Percentiles rank a stretch among this genome's conserved stretches.
These are phyloP conservation scores for Aspergillus sp. DNA, from an alignment of 2,329 filamentous ascomycete species.

Conservation along the genomic window DNA sequence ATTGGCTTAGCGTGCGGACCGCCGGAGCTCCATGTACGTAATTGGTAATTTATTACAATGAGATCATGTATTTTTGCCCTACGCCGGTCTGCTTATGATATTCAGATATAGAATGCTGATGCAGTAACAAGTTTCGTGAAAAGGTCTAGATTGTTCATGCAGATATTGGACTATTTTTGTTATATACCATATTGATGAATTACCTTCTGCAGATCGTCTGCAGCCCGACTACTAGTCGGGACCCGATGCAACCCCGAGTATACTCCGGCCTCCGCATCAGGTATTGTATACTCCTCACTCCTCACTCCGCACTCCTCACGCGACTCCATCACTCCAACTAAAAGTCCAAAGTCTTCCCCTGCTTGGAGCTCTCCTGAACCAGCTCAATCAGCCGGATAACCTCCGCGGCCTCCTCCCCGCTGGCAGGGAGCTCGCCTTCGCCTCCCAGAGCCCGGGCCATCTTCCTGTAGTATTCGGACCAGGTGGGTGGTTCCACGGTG, in stretches of 20 bases:
- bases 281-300: background rate
- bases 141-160: too few relatives aligned
- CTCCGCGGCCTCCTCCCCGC: constrained; percentile 52
- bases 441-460: constrained; percentile 55
- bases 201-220: too few relatives aligned
- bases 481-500: constrained; percentile 66
- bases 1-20: constrained; percentile 24
- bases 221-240: too few relatives aligned
- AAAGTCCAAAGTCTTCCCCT: constrained; percentile 49
- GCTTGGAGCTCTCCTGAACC: constrained; percentile 54
- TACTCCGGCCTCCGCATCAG: background rate
- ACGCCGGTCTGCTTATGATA: too few relatives aligned
- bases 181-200: too few relatives aligned
- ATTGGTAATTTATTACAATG: constrained; percentile 7
- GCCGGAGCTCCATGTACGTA: constrained; percentile 7
- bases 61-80: constrained; percentile 12
- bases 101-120: too few relatives aligned
- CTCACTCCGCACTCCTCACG: background rate
- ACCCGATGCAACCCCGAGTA: background rate
- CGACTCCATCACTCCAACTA: constrained; percentile 17
- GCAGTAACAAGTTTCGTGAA: too few relatives aligned
- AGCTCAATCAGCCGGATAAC: constrained; percentile 59
- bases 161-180: too few relatives aligned
- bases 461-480: constrained; percentile 64
- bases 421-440: constrained; percentile 55